These are phyloP conservation scores for Adansonia gregorii DNA, from an alignment of 441 rosid genomes.

Conservation along the genomic window DNA sequence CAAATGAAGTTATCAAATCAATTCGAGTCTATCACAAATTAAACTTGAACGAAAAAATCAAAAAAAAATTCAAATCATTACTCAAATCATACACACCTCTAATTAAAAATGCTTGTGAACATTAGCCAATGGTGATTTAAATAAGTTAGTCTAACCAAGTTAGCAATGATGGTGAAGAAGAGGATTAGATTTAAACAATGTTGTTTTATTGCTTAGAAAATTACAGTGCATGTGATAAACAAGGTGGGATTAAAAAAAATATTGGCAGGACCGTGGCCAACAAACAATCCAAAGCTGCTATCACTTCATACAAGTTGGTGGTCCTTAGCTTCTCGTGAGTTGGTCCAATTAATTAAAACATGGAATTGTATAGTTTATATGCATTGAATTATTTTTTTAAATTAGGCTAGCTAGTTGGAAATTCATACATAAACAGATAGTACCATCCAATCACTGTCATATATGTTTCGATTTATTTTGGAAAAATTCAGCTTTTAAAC, in stretches of 20 bases:
- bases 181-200: too few relatives aligned
- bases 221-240: not conserved
- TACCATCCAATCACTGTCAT: not conserved
- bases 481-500: not conserved
- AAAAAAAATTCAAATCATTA: too few relatives aligned
- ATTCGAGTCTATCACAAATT: too few relatives aligned
- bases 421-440: not conserved
- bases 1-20: too few relatives aligned
- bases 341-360: not conserved
- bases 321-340: conserved; percentile 15
- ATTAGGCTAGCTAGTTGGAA: not conserved
- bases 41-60: too few relatives aligned
- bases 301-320: conserved; percentile 10
- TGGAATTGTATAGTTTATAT: not conserved
- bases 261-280: conserved; percentile 18
- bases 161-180: too few relatives aligned
- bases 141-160: not conserved
- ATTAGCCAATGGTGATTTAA: not conserved
- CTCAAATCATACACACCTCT: too few relatives aligned
- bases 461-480: not conserved
- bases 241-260: not conserved
- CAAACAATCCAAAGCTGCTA: not conserved
- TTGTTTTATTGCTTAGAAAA: not conserved
- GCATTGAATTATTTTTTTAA: not conserved
- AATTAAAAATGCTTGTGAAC: too few relatives aligned